These are phyloP conservation scores for Colletotrichum viniferum DNA, from an alignment of 2,329 filamentous ascomycete species.

Conservation along the genomic window DNA sequence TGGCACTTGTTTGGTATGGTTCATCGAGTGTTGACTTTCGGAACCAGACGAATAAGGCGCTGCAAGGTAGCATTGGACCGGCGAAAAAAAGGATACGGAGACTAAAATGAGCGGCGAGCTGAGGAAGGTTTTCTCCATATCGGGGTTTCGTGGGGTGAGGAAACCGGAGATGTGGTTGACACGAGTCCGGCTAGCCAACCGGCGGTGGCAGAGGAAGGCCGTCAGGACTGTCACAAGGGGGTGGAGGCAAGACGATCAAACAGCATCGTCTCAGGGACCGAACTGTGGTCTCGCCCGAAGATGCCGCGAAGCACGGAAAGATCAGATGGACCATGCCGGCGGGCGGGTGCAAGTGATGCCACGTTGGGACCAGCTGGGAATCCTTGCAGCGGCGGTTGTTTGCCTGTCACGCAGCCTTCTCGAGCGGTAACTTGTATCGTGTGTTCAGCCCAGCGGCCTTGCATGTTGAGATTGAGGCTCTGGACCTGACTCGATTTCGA, in stretches of 20 bases:
- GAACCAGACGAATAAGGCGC: neutral
- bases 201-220: neutral
- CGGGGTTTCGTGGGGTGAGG: neutral
- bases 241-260: conserved; percentile 10
- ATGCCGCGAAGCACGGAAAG: neutral
- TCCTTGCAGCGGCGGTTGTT: neutral
- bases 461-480: neutral
- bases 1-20: neutral
- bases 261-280: conserved; percentile 9
- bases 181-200: neutral
- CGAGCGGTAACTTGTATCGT: neutral
- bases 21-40: neutral
- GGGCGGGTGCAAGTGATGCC: neutral
- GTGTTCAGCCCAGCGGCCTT: neutral
- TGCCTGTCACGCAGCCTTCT: neutral
- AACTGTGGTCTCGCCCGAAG: neutral
- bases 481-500: neutral
- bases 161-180: neutral
- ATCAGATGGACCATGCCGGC: neutral
- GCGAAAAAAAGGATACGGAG: neutral
- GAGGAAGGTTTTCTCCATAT: neutral
- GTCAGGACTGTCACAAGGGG: neutral
- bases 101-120: neutral
- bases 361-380: neutral
- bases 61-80: neutral